Base-by-base conservation (phyloP, 129 eudicot species). In the Solidago caesia region DNA sequence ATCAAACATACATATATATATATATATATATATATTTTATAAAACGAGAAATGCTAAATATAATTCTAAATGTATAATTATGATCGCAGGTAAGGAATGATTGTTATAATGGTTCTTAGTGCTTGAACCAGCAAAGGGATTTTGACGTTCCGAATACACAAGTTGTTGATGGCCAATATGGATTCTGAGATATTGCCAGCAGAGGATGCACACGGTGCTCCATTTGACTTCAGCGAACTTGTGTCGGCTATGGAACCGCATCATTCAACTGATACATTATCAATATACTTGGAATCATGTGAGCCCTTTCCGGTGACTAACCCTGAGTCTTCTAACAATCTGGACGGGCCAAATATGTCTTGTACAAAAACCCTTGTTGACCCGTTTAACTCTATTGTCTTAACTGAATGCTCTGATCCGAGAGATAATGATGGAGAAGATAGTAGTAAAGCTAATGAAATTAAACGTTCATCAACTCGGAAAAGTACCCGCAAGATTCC, bases 401-500 rank as follows among this genome's bases (percentile, higher is more conserved):
- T 84, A 75, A 72, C 62, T 29, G 86, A 72, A 77, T 14, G 27
- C 5, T 41, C 68, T 67, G 82, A 64, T 11, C 64, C 16, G 68
- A 68, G 67, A 48, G 66, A 76, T 52, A 75, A 42, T 63, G 74
- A 74, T 46, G 86, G 79, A 74, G 59, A 67, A 61, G 84, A 79
- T 14, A 41, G 7, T 42, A 51, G 39, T 6, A 72, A 51, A 56
- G 15, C 13, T 76, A 71, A 80, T 14, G 76, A 87, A 15, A 65
- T 39, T 77, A 53, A 58, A 53, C 76, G 64, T 69, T 70, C 82
- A 72, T 70, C 89, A 46, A 73, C 80, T 44, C 70, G 67, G 67
- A 71, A 81, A 73, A 89, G 87, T 85, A 73, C 75, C 39, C 77
- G 81, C 72, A 77, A 45, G 67, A 73, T 53, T 73, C 79, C 83